These are phyloP conservation scores for Yamadazyma sp. DNA, from an alignment of 1,139 yeast genomes.

Conservation along the genomic window DNA sequence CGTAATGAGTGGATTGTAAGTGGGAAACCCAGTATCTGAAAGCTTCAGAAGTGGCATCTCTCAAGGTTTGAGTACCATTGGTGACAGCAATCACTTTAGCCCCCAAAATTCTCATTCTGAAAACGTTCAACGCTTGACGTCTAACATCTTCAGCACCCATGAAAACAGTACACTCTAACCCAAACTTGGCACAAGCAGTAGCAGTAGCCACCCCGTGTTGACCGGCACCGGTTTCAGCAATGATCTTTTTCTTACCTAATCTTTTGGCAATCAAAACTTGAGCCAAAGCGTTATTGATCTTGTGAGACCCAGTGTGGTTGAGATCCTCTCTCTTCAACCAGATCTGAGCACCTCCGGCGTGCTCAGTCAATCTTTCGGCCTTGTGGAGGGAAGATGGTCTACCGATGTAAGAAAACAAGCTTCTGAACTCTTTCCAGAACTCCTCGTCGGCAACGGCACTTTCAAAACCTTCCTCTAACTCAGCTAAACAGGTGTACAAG, in stretches of 20 bases:
- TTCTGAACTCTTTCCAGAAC: slow-evolving; percentile 90
- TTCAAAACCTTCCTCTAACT: slow-evolving; percentile 85
- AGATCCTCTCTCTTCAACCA: slow-evolving; percentile 98
- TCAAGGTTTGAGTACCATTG: slow-evolving; percentile 91
- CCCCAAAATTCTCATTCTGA: slow-evolving; percentile 94
- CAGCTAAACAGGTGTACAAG: slow-evolving; percentile 83
- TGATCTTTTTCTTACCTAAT: slow-evolving; percentile 84
- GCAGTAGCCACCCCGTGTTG: slow-evolving; percentile 99
- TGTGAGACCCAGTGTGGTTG: slow-evolving; percentile 97
- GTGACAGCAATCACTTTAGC: slow-evolving; percentile 93
- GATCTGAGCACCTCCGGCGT: slow-evolving; percentile 95
- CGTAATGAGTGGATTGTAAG: slow-evolving; percentile 82
- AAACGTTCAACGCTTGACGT: slow-evolving; percentile 96
- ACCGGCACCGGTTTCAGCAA: slow-evolving; percentile 99
- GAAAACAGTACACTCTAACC: slow-evolving; percentile 90
- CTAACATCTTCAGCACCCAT: slow-evolving; percentile 99
- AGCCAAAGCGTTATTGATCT: slow-evolving; percentile 93
- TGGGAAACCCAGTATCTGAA: slow-evolving; percentile 94
- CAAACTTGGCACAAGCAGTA: slow-evolving; percentile 97
- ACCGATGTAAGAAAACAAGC: slow-evolving; percentile 84
- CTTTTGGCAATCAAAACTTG: slow-evolving; percentile 91
- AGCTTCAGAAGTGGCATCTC: slow-evolving; percentile 98
- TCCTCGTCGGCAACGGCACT: slow-evolving; percentile 82
- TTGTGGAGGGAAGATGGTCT: slow-evolving; percentile 91
- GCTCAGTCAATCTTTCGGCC: slow-evolving; percentile 86